Conservation (phyloP, 805 yeast genomes). For the Saturnispora ahearnii region DNA sequence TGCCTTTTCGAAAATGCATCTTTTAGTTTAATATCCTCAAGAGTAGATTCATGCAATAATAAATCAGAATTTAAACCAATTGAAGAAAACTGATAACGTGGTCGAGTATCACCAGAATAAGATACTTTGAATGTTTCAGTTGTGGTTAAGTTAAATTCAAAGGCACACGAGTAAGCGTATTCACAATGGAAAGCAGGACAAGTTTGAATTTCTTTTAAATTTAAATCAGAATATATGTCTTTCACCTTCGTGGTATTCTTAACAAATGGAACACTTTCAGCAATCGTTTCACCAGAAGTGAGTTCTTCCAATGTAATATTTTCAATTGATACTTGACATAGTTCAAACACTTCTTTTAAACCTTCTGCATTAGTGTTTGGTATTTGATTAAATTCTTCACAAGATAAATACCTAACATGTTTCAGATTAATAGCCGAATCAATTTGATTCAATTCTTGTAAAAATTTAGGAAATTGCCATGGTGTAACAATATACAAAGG, state of each 20-base stretch:
- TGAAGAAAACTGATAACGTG: slow-evolving; percentile 48
- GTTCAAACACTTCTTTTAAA: slow-evolving; percentile 11
- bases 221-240: slow-evolving; percentile 33
- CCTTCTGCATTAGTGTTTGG: background rate
- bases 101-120: slow-evolving; percentile 94
- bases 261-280: slow-evolving; percentile 1
- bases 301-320: slow-evolving; percentile 3
- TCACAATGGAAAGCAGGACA: slow-evolving; percentile 81
- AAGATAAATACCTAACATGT: slow-evolving; percentile 17
- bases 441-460: slow-evolving; percentile 50
- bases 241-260: slow-evolving; percentile 4
- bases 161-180: slow-evolving; percentile 63
- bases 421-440: slow-evolving; percentile 14
- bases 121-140: slow-evolving; percentile 51
- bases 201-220: slow-evolving; percentile 40
- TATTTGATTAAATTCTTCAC: slow-evolving; percentile 26
- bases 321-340: slow-evolving; percentile 17
- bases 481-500: slow-evolving; percentile 61
- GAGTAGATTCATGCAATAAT: slow-evolving; percentile 87
- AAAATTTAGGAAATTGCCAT: slow-evolving; percentile 58
- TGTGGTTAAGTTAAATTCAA: slow-evolving; percentile 34
- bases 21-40: slow-evolving; percentile 65
- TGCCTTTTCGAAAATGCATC: slow-evolving; percentile 82
- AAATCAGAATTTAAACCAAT: slow-evolving; percentile 64
- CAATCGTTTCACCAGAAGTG: slow-evolving; percentile 3